Evolutionary conservation across 2,329 filamentous ascomycete genomes (phyloP).

Genomic region (Cladosporium halotolerans): DNA sequence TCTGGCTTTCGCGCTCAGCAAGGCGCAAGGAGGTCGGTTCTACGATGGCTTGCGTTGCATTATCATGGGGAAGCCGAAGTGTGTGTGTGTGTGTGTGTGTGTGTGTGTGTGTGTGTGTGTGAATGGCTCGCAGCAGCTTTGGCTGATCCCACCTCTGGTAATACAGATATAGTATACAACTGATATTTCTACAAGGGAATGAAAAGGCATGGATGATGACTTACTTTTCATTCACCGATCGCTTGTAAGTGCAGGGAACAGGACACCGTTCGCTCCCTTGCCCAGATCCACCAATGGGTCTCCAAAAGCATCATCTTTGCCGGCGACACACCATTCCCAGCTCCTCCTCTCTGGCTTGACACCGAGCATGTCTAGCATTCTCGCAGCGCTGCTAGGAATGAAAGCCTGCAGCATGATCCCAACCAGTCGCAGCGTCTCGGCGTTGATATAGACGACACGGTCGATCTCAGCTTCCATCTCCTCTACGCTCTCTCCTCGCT

Average conservation of each 20-base stretch:
- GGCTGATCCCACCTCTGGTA: too few species aligned
- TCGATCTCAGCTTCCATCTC: conserved; percentile 41
- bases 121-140: too few species aligned
- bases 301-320: conserved; percentile 67
- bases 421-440: conserved; percentile 70
- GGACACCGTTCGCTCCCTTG: conserved; percentile 38
- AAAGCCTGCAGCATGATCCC: conserved; percentile 86
- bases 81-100: too few species aligned
- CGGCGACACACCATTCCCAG: conserved; percentile 56
- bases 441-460: conserved; percentile 60
- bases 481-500: conserved; percentile 20
- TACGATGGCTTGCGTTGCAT: too few species aligned
- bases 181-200: background rate
- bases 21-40: too few species aligned
- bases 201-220: background rate
- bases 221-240: conserved; percentile 11
- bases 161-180: background rate
- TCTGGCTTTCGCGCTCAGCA: too few species aligned
- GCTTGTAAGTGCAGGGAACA: conserved; percentile 46
- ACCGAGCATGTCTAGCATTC: conserved; percentile 70
- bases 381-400: conserved; percentile 71
- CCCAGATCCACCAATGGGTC: conserved; percentile 35
- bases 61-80: too few species aligned
- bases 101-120: too few species aligned
- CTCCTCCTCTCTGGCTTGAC: conserved; percentile 58